A percentile compares a stretch with the other conserved stretches of the same genome.
These are phyloP conservation scores for Gleditsia sinensis DNA, from an alignment of 306 rosid species.

Conservation along the genomic window DNA sequence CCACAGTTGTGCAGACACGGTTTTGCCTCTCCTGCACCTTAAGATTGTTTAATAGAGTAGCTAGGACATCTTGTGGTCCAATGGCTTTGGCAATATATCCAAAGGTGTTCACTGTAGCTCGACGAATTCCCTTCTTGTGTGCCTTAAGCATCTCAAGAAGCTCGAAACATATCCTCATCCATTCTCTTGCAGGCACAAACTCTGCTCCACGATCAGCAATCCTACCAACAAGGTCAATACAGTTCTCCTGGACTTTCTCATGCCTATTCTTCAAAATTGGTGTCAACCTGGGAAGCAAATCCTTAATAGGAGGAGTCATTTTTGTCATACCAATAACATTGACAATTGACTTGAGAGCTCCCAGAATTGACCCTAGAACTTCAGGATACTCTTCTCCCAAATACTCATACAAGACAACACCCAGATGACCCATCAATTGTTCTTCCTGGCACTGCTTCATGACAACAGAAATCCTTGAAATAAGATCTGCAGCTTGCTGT, in stretches of 20 bases:
- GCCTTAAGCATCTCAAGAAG: constrained; percentile 99
- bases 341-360: constrained; percentile 95
- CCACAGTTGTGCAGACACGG: constrained; percentile 96
- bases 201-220: constrained; percentile 99
- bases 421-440: constrained; percentile 97
- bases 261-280: constrained; percentile 97
- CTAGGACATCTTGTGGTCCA: constrained; percentile 94
- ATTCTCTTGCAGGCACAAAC: constrained; percentile 94
- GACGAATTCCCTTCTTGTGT: constrained; percentile 91
- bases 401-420: constrained; percentile 93
- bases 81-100: constrained; percentile 95
- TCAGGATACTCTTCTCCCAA: constrained; percentile 98
- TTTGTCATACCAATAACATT: constrained; percentile 98
- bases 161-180: constrained; percentile 99
- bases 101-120: constrained; percentile 89
- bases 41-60: constrained; percentile 83
- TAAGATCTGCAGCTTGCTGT: constrained; percentile 96
- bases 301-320: constrained; percentile 99
- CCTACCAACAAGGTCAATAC: constrained; percentile 92
- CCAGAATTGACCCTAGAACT: constrained; percentile 90
- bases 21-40: constrained; percentile 97
- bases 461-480: constrained; percentile 92
- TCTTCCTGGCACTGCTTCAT: constrained; percentile 99
- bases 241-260: constrained; percentile 95
- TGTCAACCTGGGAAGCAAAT: constrained; percentile 91